Percentiles rank a stretch among this genome's conserved stretches.
phyloP scores from a whole-genome alignment of 345 rosid genomes.

The Angophora floribunda region DNA sequence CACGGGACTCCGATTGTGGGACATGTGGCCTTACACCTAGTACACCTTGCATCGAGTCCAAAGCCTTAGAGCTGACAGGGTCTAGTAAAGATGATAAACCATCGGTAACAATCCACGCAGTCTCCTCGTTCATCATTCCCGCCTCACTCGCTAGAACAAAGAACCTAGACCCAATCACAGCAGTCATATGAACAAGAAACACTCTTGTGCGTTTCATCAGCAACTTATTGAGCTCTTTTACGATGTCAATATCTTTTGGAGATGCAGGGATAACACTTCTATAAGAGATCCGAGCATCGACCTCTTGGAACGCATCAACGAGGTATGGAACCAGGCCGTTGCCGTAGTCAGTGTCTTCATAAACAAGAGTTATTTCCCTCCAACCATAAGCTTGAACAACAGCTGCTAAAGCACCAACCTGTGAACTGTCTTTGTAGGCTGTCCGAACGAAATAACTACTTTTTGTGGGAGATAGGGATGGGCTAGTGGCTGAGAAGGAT shows the following conservation, averaged over 20 bases:
- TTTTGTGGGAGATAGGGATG: background rate
- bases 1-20: background rate
- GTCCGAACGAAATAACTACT: conserved; percentile 15
- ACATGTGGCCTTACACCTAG: background rate
- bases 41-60: conserved; percentile 3
- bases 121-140: conserved; percentile 23
- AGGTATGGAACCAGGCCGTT: conserved; percentile 15
- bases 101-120: conserved; percentile 29
- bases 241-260: conserved; percentile 8
- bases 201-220: conserved; percentile 21
- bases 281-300: conserved; percentile 4
- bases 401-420: conserved; percentile 15
- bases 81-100: background rate
- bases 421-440: conserved; percentile 9
- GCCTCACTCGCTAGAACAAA: conserved; percentile 9
- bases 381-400: conserved; percentile 17
- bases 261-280: conserved; percentile 5
- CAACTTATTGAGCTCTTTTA: conserved; percentile 11
- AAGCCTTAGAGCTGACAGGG: background rate
- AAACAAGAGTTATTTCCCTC: conserved; percentile 22
- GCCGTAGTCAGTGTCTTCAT: conserved; percentile 25
- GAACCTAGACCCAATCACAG: conserved; percentile 14
- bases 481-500: conserved; percentile 19
- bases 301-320: conserved; percentile 10
- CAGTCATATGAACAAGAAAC: conserved; percentile 23